Conservation (phyloP, 306 rosid species). For the Vachellia pachyceras region DNA sequence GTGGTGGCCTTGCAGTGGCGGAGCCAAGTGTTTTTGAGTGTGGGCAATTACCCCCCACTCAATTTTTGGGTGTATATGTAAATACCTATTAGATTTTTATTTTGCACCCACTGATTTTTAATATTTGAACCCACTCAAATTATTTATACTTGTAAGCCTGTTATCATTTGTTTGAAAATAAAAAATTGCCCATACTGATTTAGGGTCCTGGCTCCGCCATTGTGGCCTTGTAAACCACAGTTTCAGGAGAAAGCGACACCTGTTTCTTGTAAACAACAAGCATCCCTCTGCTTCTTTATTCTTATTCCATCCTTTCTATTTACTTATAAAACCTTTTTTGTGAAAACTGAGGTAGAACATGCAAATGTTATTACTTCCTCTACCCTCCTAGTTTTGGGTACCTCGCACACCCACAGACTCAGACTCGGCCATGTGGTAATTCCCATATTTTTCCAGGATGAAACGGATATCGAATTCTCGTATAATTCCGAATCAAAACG, state of each 20-base stretch:
- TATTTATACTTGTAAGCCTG: too few species aligned
- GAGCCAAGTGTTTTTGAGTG: too few species aligned
- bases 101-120: too few species aligned
- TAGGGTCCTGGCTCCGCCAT: too few species aligned
- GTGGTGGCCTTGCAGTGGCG: conserved; percentile 43
- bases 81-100: too few species aligned
- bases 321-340: neutral
- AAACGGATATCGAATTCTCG: neutral
- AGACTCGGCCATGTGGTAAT: neutral
- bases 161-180: too few species aligned
- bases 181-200: too few species aligned
- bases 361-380: neutral
- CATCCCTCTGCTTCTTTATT: neutral
- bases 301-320: neutral
- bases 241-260: neutral
- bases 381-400: neutral
- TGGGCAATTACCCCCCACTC: too few species aligned
- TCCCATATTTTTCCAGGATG: neutral
- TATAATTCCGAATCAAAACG: neutral
- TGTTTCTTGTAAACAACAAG: neutral
- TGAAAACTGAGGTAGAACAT: neutral
- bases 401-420: neutral
- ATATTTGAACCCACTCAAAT: too few species aligned
- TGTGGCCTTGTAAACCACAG: too few species aligned
- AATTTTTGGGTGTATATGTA: too few species aligned